phyloP scores from a whole-genome alignment of 768 basidiomycete genomes.

The Fomitopsis pulvina region DNA sequence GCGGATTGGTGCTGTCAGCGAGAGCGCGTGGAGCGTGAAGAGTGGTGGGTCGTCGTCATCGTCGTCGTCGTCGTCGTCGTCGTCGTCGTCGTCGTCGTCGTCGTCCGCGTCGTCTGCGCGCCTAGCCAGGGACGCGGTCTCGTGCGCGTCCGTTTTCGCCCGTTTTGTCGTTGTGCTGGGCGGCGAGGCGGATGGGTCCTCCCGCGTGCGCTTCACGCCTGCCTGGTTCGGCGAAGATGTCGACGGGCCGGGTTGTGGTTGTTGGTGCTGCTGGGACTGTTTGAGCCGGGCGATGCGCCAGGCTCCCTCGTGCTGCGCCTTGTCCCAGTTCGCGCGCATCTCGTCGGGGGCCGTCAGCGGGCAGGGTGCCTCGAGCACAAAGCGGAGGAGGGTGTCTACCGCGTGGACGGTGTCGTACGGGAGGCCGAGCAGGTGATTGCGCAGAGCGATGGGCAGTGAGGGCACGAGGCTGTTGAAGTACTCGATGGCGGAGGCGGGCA shows the following conservation, averaged over 20 bases:
- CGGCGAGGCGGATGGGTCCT: too few relatives aligned
- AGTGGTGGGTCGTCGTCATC: conserved; percentile 34
- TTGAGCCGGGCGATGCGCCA: neutral
- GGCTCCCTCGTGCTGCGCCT: neutral
- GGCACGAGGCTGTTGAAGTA: conserved; percentile 2
- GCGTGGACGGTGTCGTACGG: neutral
- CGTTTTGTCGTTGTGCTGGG: neutral
- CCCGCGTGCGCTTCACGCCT: too few relatives aligned
- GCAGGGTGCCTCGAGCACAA: conserved; percentile 1
- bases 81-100: neutral
- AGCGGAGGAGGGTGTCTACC: conserved; percentile 2
- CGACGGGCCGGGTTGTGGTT: neutral
- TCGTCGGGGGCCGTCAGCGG: neutral
- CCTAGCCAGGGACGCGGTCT: too few relatives aligned
- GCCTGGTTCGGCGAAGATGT: neutral
- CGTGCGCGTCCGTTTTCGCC: neutral
- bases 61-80: neutral
- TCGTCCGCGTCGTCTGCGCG: neutral
- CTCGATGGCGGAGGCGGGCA: neutral
- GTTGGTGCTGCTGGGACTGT: neutral
- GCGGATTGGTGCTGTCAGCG: conserved; percentile 66
- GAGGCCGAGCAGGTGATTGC: neutral
- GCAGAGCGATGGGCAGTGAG: neutral
- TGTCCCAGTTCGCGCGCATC: neutral
- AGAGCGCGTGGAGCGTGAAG: conserved; percentile 58